phyloP scores from a whole-genome alignment of 345 rosid genomes.

The Aquilaria sinensis region DNA sequence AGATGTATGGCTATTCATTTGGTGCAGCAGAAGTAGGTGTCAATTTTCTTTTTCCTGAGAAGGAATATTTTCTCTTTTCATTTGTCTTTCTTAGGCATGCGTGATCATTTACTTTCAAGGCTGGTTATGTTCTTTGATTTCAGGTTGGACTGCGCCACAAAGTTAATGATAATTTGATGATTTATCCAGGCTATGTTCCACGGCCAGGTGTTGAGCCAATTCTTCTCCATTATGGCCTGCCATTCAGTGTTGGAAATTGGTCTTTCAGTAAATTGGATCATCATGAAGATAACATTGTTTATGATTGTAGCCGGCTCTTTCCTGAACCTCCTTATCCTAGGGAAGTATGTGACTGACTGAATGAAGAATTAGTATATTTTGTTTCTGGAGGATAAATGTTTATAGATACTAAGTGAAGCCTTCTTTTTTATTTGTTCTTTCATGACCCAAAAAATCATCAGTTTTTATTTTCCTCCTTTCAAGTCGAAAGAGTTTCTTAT shows the following conservation, averaged over 20 bases:
- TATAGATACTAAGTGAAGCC: background rate
- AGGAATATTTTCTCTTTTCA: background rate
- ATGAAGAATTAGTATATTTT: constrained; percentile 3
- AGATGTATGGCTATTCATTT: constrained; percentile 99
- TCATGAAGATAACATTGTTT: constrained; percentile 87
- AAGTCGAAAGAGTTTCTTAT: too few species aligned
- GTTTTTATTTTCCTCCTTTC: too few species aligned
- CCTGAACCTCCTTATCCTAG: constrained; percentile 98
- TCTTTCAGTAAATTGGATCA: constrained; percentile 87
- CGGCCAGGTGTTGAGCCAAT: constrained; percentile 73
- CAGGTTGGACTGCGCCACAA: constrained; percentile 97
- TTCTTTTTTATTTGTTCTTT: constrained; percentile 6
- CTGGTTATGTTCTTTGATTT: constrained; percentile 13
- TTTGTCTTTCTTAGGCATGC: background rate
- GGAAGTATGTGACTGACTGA: constrained; percentile 51
- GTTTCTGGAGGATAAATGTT: background rate
- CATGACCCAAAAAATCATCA: background rate
- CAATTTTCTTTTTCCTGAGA: constrained; percentile 9
- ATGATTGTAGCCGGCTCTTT: constrained; percentile 78
- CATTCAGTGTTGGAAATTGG: constrained; percentile 85
- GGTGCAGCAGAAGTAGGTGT: constrained; percentile 91
- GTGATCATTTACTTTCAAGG: background rate
- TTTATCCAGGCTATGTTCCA: constrained; percentile 95
- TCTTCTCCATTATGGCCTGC: constrained; percentile 93
- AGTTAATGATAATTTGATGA: constrained; percentile 83